These are phyloP conservation scores for Colletotrichum euphorbiae DNA, from an alignment of 2,329 filamentous ascomycete species.

Conservation along the genomic window DNA sequence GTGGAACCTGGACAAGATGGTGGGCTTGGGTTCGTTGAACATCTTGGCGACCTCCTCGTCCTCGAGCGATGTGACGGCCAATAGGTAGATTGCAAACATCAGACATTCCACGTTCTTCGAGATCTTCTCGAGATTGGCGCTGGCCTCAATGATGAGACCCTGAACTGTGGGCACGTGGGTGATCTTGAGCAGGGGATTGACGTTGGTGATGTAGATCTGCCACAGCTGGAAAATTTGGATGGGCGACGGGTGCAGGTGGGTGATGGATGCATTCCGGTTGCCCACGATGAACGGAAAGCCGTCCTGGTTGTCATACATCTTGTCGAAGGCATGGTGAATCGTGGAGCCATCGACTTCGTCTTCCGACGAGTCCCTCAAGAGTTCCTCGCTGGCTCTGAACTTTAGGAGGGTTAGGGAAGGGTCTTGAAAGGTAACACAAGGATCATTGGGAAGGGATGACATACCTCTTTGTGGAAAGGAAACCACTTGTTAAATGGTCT, in stretches of 20 bases:
- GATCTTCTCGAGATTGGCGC: slow-evolving; percentile 65
- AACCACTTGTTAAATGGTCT: slow-evolving; percentile 59
- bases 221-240: slow-evolving; percentile 74
- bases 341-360: slow-evolving; percentile 66
- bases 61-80: slow-evolving; percentile 68
- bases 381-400: slow-evolving; percentile 63
- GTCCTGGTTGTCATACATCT: slow-evolving; percentile 67
- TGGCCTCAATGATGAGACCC: slow-evolving; percentile 71
- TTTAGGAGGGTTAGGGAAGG: slow-evolving; percentile 43
- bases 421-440: neutral
- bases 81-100: slow-evolving; percentile 74
- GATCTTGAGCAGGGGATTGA: slow-evolving; percentile 76
- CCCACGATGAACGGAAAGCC: slow-evolving; percentile 70
- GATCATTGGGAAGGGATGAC: neutral
- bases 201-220: slow-evolving; percentile 77
- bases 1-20: slow-evolving; percentile 65
- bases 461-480: slow-evolving; percentile 64
- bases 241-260: slow-evolving; percentile 62
- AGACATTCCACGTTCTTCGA: slow-evolving; percentile 71
- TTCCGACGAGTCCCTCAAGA: slow-evolving; percentile 66
- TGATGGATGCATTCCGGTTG: slow-evolving; percentile 55
- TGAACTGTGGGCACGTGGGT: slow-evolving; percentile 76
- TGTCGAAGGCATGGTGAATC: slow-evolving; percentile 69
- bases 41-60: slow-evolving; percentile 63
- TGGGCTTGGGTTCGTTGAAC: slow-evolving; percentile 64